Evolutionary conservation across 169 alveolate genomes (phyloP), one percentile per base, ranked within the genome.

Genomic region (Prorocentrum cordatum): DNA sequence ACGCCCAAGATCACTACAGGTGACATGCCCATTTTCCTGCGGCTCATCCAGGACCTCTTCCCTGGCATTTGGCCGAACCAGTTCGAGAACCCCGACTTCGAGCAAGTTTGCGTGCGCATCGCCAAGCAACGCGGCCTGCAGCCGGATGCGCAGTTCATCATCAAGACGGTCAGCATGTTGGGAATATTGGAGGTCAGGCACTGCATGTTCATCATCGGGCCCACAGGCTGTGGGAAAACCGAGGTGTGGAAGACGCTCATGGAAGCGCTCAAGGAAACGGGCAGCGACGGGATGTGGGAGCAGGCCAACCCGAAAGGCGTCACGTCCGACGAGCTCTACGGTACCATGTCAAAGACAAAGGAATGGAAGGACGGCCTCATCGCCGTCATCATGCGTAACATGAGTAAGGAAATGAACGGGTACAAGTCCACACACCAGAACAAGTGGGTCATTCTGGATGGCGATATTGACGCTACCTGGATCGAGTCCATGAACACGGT

Each of bases 401-500:
- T 96, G 97, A 94, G 94, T 66, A 95, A 83, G 59, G 91, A 83
- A 62, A 83, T 83, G 72, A 83, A 83, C 32, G 91, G 92, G 36
- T 91, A 91, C 93, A 95, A 94, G 77, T 94, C 94, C 50, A 89
- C 94, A n/a, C 96, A 94, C 87, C 93, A 85, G 92, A 95, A 95
- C 93, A 95, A 96, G 92, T 96, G 98, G 97, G 93, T 95, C 87
- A 94, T 97, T 59, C 93, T 97, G 58, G 99, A 97, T 93, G 99
- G 99, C 50, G 98, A 96, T 92, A 95, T 97, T 61, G 99, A 97
- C 91, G 98, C 98, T 22, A 97, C 96, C 45, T 97, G 99, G 99
- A 96, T 96, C 87, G 99, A 97, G 92, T 94, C 97, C 36, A 94
- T 96, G 93, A 97, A 97, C 94, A 96, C 99, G 29, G 98, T 97